phyloP scores from a whole-genome alignment of 1,284 basidiomycete species.

The Malassezia brasiliensis region DNA sequence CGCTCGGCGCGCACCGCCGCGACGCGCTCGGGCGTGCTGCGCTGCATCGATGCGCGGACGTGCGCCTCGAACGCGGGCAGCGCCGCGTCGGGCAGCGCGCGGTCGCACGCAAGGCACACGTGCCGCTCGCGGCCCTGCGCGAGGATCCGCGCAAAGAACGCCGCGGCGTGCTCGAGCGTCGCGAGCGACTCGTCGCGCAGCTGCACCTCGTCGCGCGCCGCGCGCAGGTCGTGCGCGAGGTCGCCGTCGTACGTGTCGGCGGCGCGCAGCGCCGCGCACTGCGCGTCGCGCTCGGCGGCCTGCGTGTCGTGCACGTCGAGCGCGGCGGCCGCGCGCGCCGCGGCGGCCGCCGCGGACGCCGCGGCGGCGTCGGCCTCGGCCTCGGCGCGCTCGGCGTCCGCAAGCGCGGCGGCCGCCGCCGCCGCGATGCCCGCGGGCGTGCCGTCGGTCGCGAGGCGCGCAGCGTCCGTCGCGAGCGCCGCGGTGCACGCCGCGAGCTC shows the following conservation, averaged over 20 bases:
- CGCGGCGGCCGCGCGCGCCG: background rate
- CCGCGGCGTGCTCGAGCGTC: slow-evolving; percentile 12
- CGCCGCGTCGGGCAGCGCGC: background rate
- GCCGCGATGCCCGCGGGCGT: too few relatives aligned
- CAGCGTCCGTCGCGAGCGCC: slow-evolving; percentile 49
- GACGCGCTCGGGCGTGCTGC: slow-evolving; percentile 9
- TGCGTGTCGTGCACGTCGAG: background rate
- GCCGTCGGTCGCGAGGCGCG: background rate
- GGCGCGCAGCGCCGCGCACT: background rate
- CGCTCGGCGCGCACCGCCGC: slow-evolving; percentile 4
- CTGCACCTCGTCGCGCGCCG: slow-evolving; percentile 8
- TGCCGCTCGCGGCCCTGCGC: slow-evolving; percentile 7
- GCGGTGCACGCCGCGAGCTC: slow-evolving; percentile 56
- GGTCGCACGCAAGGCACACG: slow-evolving; percentile 15
- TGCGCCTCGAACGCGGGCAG: slow-evolving; percentile 13
- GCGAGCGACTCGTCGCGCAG: slow-evolving; percentile 51
- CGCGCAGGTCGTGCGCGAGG: slow-evolving; percentile 2
- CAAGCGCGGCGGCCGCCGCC: background rate
- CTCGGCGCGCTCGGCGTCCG: background rate
- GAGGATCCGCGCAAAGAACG: slow-evolving; percentile 10
- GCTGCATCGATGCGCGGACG: slow-evolving; percentile 6
- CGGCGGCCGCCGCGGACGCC: too few relatives aligned
- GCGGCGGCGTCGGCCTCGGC: background rate
- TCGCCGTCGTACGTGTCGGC: too few relatives aligned
- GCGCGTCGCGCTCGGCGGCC: background rate